Evolutionary conservation across 768 basidiomycete species (phyloP).

Genomic region (Pleurotus pulmonarius): DNA sequence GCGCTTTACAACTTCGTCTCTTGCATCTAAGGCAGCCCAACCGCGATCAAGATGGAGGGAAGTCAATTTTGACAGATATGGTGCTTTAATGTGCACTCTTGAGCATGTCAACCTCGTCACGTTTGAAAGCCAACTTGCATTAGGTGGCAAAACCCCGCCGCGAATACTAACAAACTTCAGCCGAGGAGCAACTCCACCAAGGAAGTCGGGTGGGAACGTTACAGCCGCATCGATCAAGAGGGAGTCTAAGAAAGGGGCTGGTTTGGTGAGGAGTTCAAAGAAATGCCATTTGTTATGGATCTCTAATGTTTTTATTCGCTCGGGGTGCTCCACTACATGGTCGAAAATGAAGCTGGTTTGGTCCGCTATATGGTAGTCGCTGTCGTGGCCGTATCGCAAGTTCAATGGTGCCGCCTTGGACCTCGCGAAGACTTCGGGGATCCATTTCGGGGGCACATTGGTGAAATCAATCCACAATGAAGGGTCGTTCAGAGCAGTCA

Average conservation of each 20-base stretch:
- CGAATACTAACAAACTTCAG: not conserved
- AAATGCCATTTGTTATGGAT: not conserved
- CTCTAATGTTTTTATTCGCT: not conserved
- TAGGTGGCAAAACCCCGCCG: not conserved
- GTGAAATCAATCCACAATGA: not conserved
- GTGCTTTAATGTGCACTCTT: not conserved
- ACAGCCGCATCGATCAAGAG: not conserved
- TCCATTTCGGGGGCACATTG: not conserved
- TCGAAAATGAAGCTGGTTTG: not conserved
- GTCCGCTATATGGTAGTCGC: not conserved
- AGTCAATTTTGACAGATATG: not conserved
- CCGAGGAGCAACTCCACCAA: not conserved
- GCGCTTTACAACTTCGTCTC: not conserved
- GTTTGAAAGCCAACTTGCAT: not conserved
- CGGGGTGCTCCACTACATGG: not conserved
- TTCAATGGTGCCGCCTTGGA: not conserved
- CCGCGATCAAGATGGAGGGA: not conserved
- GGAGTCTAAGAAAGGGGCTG: not conserved
- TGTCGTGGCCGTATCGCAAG: not conserved
- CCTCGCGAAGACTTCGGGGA: not conserved
- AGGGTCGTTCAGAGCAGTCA: not conserved
- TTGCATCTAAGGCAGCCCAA: not conserved
- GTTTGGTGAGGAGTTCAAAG: not conserved
- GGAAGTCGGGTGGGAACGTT: not conserved
- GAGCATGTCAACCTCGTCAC: no score